phyloP scores from a whole-genome alignment of 2,329 filamentous ascomycete species.

The Neofusicoccum laricinum region DNA sequence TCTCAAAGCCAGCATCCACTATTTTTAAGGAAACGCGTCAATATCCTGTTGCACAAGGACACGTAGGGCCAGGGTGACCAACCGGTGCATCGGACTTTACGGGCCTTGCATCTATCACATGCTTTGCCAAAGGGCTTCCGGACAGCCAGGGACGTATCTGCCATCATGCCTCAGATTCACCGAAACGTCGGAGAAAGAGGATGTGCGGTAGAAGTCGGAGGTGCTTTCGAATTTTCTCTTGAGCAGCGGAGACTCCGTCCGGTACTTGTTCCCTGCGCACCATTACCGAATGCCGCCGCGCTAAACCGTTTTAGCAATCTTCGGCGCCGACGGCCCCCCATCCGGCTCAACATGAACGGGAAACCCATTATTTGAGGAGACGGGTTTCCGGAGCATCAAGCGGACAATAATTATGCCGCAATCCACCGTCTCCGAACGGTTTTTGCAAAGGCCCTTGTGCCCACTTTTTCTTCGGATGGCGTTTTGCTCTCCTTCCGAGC shows the following conservation, averaged over 20 bases:
- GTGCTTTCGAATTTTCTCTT: neutral
- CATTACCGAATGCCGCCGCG: neutral
- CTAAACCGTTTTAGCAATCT: neutral
- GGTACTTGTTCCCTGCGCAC: neutral
- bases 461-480: no score
- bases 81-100: neutral
- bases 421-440: no score
- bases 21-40: neutral
- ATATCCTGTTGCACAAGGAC: neutral
- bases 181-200: no score
- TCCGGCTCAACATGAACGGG: neutral
- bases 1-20: neutral
- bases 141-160: neutral
- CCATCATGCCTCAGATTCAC: neutral
- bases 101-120: neutral
- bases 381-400: no score
- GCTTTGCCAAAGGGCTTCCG: neutral
- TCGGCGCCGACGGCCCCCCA: neutral
- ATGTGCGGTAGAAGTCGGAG: neutral
- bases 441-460: no score
- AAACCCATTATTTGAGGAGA: no score
- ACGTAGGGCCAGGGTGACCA: neutral
- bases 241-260: neutral
- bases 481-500: no score
- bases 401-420: no score